Percentiles rank a stretch among this genome's conserved stretches.
These are phyloP conservation scores for Torulaspora microellipsoides DNA, from an alignment of 805 yeast genomes.

Conservation along the genomic window DNA sequence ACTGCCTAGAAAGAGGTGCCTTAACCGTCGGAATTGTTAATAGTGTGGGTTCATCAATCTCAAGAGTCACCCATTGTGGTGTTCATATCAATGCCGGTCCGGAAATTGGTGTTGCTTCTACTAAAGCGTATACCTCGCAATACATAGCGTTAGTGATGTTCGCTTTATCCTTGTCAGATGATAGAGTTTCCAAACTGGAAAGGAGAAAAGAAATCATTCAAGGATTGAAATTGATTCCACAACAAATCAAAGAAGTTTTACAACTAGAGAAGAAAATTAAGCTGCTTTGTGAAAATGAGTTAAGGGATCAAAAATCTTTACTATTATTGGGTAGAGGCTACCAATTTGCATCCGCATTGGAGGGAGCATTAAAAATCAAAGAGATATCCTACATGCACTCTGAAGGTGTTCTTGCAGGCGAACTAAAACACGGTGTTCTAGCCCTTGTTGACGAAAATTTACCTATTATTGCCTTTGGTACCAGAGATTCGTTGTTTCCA, in stretches of 20 bases:
- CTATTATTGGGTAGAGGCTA: slow-evolving; percentile 94
- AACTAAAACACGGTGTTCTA: slow-evolving; percentile 95
- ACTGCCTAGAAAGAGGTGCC: slow-evolving; percentile 96
- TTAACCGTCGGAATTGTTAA: slow-evolving; percentile 96
- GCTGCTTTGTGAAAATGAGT: slow-evolving; percentile 62
- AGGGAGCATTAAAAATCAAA: slow-evolving; percentile 96
- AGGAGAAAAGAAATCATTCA: slow-evolving; percentile 84
- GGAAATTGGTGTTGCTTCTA: slow-evolving; percentile 98
- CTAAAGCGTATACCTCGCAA: slow-evolving; percentile 98
- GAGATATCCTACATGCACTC: slow-evolving; percentile 99
- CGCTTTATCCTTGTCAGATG: slow-evolving; percentile 92
- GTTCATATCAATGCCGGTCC: slow-evolving; percentile 99
- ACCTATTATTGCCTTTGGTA: slow-evolving; percentile 94
- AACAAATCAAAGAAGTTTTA: slow-evolving; percentile 76
- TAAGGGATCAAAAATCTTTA: slow-evolving; percentile 80
- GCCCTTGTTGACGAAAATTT: slow-evolving; percentile 92
- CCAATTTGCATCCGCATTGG: slow-evolving; percentile 95
- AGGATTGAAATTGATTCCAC: slow-evolving; percentile 79
- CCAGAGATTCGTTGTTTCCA: slow-evolving; percentile 93
- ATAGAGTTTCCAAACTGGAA: slow-evolving; percentile 65
- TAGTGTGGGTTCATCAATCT: slow-evolving; percentile 94
- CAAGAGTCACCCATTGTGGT: slow-evolving; percentile 98
- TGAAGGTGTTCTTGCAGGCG: slow-evolving; percentile 99
- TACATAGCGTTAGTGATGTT: slow-evolving; percentile 95
- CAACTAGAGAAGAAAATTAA: slow-evolving; percentile 69